Percentiles rank a stretch among this genome's conserved stretches.
phyloP scores from a whole-genome alignment of 352 stramenopile genomes.

The Pythium monospermum region DNA sequence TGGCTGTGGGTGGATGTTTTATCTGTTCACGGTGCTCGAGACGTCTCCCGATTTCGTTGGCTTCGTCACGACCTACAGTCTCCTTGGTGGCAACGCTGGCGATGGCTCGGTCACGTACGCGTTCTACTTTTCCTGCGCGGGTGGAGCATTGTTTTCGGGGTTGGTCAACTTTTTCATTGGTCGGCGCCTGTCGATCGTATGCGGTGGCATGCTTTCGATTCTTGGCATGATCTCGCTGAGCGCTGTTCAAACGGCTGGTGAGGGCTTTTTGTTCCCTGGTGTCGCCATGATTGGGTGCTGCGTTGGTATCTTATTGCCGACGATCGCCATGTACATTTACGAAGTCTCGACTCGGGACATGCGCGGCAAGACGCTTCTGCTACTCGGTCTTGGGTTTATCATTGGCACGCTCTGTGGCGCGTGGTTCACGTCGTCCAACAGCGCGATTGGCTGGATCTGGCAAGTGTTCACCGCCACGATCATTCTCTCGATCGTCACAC shows the following conservation, averaged over 20 bases:
- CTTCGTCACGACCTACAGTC: conserved; percentile 72
- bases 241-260: conserved; percentile 41
- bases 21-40: conserved; percentile 71
- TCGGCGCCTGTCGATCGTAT: conserved; percentile 68
- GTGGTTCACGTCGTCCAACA: conserved; percentile 67
- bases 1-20: conserved; percentile 75
- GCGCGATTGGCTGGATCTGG: conserved; percentile 80
- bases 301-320: conserved; percentile 64
- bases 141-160: conserved; percentile 45
- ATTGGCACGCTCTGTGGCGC: conserved; percentile 51
- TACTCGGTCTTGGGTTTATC: conserved; percentile 68
- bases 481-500: conserved; percentile 75
- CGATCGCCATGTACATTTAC: conserved; percentile 81
- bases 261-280: conserved; percentile 56
- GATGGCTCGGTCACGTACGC: conserved; percentile 63
- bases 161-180: conserved; percentile 69
- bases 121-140: conserved; percentile 53
- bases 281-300: conserved; percentile 53
- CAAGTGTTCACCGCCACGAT: conserved; percentile 78
- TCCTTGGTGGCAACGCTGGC: conserved; percentile 54
- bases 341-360: conserved; percentile 83
- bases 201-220: conserved; percentile 57
- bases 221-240: conserved; percentile 70
- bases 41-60: conserved; percentile 70
- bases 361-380: conserved; percentile 72